phyloP scores from a whole-genome alignment of 2,329 filamentous ascomycete species.

The Penicillium carneum region DNA sequence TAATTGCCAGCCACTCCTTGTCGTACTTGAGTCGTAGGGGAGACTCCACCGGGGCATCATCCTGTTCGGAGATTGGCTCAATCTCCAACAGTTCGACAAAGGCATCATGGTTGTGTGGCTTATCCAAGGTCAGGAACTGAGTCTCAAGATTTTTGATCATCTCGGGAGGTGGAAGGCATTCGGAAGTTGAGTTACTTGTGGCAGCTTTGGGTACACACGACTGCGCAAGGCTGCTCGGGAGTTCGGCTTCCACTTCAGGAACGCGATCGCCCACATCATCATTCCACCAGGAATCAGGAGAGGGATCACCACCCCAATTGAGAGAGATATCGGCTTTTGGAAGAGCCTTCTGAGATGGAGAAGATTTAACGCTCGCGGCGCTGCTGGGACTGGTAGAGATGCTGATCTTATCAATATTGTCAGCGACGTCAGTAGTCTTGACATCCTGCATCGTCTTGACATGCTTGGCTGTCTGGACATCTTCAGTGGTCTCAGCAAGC shows the following conservation, averaged over 20 bases:
- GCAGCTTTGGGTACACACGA: constrained; percentile 36
- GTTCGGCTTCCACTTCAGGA: constrained; percentile 70
- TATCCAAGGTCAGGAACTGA: constrained; percentile 88
- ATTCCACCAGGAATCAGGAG: not conserved
- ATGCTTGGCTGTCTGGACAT: not conserved
- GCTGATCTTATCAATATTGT: constrained; percentile 17
- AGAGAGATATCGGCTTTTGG: constrained; percentile 1
- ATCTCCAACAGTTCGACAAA: constrained; percentile 82
- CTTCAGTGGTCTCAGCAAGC: not conserved
- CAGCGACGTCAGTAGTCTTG: not conserved
- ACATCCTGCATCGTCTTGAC: too few relatives aligned
- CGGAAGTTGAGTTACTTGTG: not conserved
- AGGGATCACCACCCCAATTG: not conserved
- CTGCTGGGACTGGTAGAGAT: constrained; percentile 11
- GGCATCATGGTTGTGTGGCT: constrained; percentile 73
- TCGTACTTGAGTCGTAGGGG: constrained; percentile 79
- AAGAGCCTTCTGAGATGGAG: not conserved
- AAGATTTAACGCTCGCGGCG: not conserved
- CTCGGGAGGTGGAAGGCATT: constrained; percentile 34
- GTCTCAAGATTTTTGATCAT: constrained; percentile 80
- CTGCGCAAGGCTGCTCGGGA: constrained; percentile 76
- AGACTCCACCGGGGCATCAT: constrained; percentile 37
- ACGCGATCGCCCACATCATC: constrained; percentile 37
- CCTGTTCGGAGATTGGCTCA: constrained; percentile 54
- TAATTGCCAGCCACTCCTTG: constrained; percentile 93